These are phyloP conservation scores for Ceratocystis lukuohia DNA, from an alignment of 2,329 filamentous ascomycete genomes.

Conservation along the genomic window DNA sequence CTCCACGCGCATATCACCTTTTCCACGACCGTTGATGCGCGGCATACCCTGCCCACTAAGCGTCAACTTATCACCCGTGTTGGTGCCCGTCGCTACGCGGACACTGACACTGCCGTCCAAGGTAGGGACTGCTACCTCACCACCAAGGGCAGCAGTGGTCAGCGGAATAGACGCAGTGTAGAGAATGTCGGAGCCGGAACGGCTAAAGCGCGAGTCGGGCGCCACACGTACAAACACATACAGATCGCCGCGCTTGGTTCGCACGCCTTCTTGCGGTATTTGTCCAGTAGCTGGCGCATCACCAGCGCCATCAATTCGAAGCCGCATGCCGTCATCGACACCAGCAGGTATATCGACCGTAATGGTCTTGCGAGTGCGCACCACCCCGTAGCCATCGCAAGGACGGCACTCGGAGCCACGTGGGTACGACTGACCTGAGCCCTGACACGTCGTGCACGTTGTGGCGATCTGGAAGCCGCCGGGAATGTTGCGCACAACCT, in stretches of 20 bases:
- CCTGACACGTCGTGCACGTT: slow-evolving; percentile 70
- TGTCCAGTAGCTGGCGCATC: slow-evolving; percentile 71
- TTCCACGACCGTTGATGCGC: slow-evolving; percentile 54
- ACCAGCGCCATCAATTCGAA: slow-evolving; percentile 73
- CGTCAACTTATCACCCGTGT: slow-evolving; percentile 82
- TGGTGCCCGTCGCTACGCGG: slow-evolving; percentile 81
- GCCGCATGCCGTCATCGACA: slow-evolving; percentile 90
- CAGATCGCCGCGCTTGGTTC: slow-evolving; percentile 68
- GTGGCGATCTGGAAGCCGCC: slow-evolving; percentile 94
- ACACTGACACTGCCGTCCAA: slow-evolving; percentile 83
- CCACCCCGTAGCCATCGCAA: slow-evolving; percentile 72
- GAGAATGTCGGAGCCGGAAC: slow-evolving; percentile 76
- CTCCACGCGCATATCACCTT: slow-evolving; percentile 80
- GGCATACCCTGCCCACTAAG: slow-evolving; percentile 89
- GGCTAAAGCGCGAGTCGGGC: slow-evolving; percentile 79
- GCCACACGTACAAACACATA: slow-evolving; percentile 83
- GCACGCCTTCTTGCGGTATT: slow-evolving; percentile 42
- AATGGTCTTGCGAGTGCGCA: slow-evolving; percentile 70
- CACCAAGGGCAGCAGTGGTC: slow-evolving; percentile 83
- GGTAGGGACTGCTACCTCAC: slow-evolving; percentile 79
- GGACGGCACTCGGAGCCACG: slow-evolving; percentile 66
- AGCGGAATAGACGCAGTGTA: slow-evolving; percentile 86
- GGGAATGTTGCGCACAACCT: slow-evolving; percentile 74
- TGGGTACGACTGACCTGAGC: slow-evolving; percentile 62
- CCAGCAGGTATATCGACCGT: slow-evolving; percentile 86